These are phyloP conservation scores for Diutina neorugosa DNA, from an alignment of 1,139 yeast genomes.

Conservation along the genomic window DNA sequence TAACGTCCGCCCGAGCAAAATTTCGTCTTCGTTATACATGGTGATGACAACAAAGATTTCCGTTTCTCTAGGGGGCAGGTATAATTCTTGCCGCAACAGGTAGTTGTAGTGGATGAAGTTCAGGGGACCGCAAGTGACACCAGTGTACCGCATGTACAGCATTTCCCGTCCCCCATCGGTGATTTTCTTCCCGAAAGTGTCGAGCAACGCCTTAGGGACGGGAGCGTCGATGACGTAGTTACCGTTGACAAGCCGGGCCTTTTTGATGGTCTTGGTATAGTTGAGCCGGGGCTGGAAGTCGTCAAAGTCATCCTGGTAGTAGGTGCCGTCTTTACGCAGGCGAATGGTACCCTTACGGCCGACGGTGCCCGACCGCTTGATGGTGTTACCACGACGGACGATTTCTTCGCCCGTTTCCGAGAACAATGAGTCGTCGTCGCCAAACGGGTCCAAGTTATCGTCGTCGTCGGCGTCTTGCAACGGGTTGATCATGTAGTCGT, in stretches of 20 bases:
- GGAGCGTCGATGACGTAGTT: constrained; percentile 75
- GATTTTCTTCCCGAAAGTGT: constrained; percentile 38
- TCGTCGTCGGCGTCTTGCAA: constrained; percentile 29
- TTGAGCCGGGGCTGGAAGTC: constrained; percentile 31
- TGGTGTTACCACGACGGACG: constrained; percentile 22
- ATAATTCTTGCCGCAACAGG: constrained; percentile 55
- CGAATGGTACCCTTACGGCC: constrained; percentile 11
- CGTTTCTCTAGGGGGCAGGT: constrained; percentile 54
- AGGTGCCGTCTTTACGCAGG: constrained; percentile 8
- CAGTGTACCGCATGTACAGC: constrained; percentile 68
- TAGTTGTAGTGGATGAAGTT: constrained; percentile 46
- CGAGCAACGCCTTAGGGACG: constrained; percentile 47
- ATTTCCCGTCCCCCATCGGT: constrained; percentile 46
- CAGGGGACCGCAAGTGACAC: constrained; percentile 71
- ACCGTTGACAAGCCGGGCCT: constrained; percentile 51
- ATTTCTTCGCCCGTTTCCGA: constrained; percentile 31
- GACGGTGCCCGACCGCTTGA: constrained; percentile 14
- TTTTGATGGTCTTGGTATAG: constrained; percentile 36
- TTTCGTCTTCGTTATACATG: constrained; percentile 73
- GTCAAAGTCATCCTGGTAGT: constrained; percentile 22
- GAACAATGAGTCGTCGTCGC: constrained; percentile 34
- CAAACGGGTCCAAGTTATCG: constrained; percentile 31
- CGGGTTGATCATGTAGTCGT: constrained; percentile 30
- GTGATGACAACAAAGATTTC: constrained; percentile 68
- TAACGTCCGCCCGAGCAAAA: constrained; percentile 57